These are phyloP conservation scores for Papiliotrema flavescens DNA, from an alignment of 1,284 basidiomycete species.

Conservation along the genomic window DNA sequence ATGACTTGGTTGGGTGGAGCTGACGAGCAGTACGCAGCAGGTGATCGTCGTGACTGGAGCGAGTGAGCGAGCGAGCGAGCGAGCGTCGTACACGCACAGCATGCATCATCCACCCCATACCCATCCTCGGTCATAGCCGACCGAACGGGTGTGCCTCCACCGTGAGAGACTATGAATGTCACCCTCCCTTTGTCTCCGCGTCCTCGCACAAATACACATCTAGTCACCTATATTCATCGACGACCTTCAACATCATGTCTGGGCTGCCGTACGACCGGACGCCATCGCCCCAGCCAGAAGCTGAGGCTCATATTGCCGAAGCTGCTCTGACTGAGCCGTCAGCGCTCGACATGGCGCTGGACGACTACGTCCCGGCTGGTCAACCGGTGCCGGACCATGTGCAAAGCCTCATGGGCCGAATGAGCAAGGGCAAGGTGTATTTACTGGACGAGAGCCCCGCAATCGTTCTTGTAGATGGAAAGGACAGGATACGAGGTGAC, in stretches of 20 bases:
- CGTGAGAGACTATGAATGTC: slow-evolving; percentile 2
- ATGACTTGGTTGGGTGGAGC: too few relatives aligned
- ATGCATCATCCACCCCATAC: neutral
- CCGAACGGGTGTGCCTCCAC: neutral
- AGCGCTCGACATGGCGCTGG: slow-evolving; percentile 21
- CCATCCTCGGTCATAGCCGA: too few relatives aligned
- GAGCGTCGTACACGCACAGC: too few relatives aligned
- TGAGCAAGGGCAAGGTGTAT: slow-evolving; percentile 43
- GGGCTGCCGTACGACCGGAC: slow-evolving; percentile 37
- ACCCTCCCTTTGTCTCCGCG: neutral
- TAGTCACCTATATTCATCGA: neutral
- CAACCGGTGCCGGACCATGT: slow-evolving; percentile 36
- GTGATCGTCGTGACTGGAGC: too few relatives aligned
- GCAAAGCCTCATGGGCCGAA: slow-evolving; percentile 37
- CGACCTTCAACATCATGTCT: neutral
- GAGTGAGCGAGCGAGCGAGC: too few relatives aligned
- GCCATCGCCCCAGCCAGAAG: slow-evolving; percentile 19
- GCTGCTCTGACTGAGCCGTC: neutral
- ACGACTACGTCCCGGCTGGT: slow-evolving; percentile 27
- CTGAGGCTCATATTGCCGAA: neutral
- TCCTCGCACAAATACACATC: neutral
- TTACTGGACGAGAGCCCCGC: slow-evolving; percentile 40
- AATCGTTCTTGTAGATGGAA: slow-evolving; percentile 33
- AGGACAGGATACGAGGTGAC: slow-evolving; percentile 29
- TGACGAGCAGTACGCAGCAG: too few relatives aligned